phyloP scores from a whole-genome alignment of 2,329 filamentous ascomycete species.

The Sclerotinia sclerotiorum region DNA sequence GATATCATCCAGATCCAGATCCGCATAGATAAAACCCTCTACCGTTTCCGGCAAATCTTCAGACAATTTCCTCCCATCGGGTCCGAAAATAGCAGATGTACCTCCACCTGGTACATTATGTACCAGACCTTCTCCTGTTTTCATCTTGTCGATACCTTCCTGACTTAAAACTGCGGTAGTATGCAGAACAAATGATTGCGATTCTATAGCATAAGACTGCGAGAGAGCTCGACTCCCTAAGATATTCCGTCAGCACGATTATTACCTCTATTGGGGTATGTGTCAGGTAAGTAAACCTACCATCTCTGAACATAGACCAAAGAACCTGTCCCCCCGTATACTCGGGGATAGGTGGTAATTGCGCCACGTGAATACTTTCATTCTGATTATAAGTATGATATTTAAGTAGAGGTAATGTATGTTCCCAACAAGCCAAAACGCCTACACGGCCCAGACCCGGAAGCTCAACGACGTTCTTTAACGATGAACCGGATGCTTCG shows the following conservation, averaged over 20 bases:
- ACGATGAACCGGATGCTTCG: constrained; percentile 56
- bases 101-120: constrained; percentile 49
- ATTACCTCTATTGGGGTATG: neutral
- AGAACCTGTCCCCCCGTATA: constrained; percentile 46
- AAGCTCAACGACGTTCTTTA: constrained; percentile 52
- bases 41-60: constrained; percentile 49
- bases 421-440: constrained; percentile 52
- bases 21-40: constrained; percentile 55
- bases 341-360: constrained; percentile 53
- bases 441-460: constrained; percentile 51
- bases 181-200: constrained; percentile 55
- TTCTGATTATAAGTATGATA: constrained; percentile 48
- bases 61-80: constrained; percentile 48
- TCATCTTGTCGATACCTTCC: neutral
- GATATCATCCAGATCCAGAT: constrained; percentile 31
- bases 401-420: constrained; percentile 56
- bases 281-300: constrained; percentile 28
- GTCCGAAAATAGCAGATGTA: constrained; percentile 54
- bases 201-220: constrained; percentile 57
- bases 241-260: neutral
- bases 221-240: constrained; percentile 48
- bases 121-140: constrained; percentile 33
- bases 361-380: constrained; percentile 56
- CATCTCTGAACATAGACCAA: constrained; percentile 32
- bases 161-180: constrained; percentile 54